A percentile compares a stretch with the other conserved stretches of the same genome.
These are phyloP conservation scores for Diaporthe amygdali DNA, from an alignment of 2,329 filamentous ascomycete genomes.

Conservation along the genomic window DNA sequence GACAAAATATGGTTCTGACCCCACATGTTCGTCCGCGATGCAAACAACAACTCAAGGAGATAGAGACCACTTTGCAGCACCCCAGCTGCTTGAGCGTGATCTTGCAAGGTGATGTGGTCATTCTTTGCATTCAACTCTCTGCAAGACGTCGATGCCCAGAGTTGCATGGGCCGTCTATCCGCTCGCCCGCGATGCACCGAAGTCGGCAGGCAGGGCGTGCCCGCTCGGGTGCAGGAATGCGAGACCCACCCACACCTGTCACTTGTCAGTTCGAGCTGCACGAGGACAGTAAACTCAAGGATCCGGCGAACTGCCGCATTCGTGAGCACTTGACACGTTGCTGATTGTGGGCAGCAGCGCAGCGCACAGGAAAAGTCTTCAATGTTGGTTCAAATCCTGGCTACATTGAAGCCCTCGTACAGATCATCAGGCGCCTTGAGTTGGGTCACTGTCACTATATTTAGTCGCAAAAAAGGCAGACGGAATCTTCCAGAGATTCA, in stretches of 20 bases:
- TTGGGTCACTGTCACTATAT: neutral
- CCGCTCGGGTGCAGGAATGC: neutral
- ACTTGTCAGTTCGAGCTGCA: slow-evolving; percentile 10
- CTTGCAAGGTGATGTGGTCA: neutral
- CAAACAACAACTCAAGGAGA: neutral
- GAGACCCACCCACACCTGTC: slow-evolving; percentile 13
- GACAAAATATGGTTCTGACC: neutral
- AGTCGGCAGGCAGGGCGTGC: neutral
- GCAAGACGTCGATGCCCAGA: neutral
- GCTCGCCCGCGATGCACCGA: slow-evolving; percentile 10
- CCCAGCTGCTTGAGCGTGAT: neutral
- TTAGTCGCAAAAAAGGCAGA: neutral
- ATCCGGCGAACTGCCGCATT: neutral
- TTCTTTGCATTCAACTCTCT: neutral
- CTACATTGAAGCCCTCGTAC: neutral
- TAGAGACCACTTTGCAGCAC: neutral
- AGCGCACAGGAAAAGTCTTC: neutral
- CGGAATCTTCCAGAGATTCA: slow-evolving; percentile 14
- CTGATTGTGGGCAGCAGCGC: neutral
- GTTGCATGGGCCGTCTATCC: no score
- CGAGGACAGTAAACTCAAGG: neutral
- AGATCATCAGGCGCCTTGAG: neutral
- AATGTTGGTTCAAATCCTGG: neutral
- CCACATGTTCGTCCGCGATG: neutral
- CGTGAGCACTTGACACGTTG: slow-evolving; percentile 12